These are phyloP conservation scores for Erodium maritimum DNA, from an alignment of 345 rosid genomes.

Conservation along the genomic window DNA sequence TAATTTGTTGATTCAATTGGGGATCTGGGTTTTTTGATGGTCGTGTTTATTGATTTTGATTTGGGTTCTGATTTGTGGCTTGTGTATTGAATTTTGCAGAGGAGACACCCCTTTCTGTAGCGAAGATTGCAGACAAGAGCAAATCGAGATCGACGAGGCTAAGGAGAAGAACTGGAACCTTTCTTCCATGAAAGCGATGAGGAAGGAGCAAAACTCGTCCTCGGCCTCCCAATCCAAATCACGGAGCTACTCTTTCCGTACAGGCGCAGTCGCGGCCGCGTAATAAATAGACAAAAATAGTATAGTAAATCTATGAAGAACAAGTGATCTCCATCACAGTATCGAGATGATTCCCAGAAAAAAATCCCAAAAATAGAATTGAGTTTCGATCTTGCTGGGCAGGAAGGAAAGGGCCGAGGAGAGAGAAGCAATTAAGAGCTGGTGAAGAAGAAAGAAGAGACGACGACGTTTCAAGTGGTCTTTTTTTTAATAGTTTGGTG, in stretches of 20 bases:
- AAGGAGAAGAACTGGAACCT: slow-evolving; percentile 44
- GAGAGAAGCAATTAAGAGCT: not conserved
- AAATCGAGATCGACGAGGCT: slow-evolving; percentile 60
- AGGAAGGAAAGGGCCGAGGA: not conserved
- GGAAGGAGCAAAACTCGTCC: slow-evolving; percentile 34
- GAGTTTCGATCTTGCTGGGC: not conserved
- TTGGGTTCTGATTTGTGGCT: not conserved
- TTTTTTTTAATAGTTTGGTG: slow-evolving; percentile 5
- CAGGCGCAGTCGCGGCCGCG: slow-evolving; percentile 42
- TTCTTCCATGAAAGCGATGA: slow-evolving; percentile 50
- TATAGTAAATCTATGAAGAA: not conserved
- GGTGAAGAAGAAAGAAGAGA: not conserved
- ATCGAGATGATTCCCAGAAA: not conserved
- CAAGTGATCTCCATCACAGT: not conserved
- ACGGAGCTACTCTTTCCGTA: slow-evolving; percentile 19
- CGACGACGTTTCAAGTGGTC: not conserved
- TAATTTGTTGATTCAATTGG: not conserved
- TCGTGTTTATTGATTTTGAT: slow-evolving; percentile 8
- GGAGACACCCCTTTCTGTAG: slow-evolving; percentile 85
- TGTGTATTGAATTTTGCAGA: slow-evolving; percentile 25
- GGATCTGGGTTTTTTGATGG: not conserved
- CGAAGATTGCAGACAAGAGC: slow-evolving; percentile 76
- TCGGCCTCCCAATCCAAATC: slow-evolving; percentile 25
- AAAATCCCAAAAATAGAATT: no score
- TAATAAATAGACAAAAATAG: slow-evolving; percentile 6